Percentiles rank a stretch among this genome's conserved stretches.
Evolutionary conservation across 371 early-diverging fungal species (phyloP).

Genomic region (Mucor lusitanicus): DNA sequence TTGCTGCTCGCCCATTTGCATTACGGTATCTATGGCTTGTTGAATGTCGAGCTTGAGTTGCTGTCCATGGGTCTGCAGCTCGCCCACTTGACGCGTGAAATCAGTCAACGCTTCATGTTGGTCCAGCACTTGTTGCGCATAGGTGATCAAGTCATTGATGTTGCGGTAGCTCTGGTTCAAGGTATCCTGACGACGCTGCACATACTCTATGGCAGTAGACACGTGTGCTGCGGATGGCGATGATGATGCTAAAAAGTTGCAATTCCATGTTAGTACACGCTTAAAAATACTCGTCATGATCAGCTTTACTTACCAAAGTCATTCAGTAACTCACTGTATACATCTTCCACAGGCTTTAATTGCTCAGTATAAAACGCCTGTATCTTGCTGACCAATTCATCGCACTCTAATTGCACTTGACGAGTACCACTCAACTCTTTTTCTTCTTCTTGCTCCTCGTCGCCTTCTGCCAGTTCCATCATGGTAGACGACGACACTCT

Average conservation of each 20-base stretch:
- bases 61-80: slow-evolving; percentile 2
- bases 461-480: background rate
- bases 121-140: slow-evolving; percentile 23
- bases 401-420: slow-evolving; percentile 8
- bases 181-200: slow-evolving; percentile 34
- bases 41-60: slow-evolving; percentile 11
- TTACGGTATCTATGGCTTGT: slow-evolving; percentile 2
- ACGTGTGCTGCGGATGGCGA: background rate
- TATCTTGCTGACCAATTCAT: slow-evolving; percentile 8
- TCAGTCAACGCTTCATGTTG: slow-evolving; percentile 24
- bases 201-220: slow-evolving; percentile 5
- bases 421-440: background rate
- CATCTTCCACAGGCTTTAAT: slow-evolving; percentile 2
- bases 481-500: background rate
- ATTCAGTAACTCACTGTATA: slow-evolving; percentile 6
- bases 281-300: no score
- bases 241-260: background rate
- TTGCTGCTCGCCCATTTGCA: background rate
- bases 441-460: background rate
- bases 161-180: slow-evolving; percentile 24
- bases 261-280: no score
- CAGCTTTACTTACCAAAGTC: slow-evolving; percentile 11
- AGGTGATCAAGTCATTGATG: slow-evolving; percentile 19
- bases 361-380: slow-evolving; percentile 7
- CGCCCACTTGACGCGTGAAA: slow-evolving; percentile 13